These are phyloP conservation scores for Suillus bovinus DNA, from an alignment of 768 basidiomycete genomes.

Conservation along the genomic window DNA sequence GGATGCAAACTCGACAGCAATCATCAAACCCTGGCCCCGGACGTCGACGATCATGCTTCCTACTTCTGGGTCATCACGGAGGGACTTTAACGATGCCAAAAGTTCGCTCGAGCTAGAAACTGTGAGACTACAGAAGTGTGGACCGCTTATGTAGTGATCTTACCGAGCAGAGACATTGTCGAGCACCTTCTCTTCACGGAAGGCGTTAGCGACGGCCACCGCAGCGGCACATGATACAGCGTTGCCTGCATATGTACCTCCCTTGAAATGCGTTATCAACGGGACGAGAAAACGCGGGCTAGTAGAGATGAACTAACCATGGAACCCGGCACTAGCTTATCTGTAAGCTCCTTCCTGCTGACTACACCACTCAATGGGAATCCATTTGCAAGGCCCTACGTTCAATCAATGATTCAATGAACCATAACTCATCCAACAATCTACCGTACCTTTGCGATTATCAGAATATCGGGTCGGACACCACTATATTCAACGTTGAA, in stretches of 20 bases:
- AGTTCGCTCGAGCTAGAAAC: slow-evolving; percentile 67
- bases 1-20: slow-evolving; percentile 76
- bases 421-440: neutral
- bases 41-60: slow-evolving; percentile 74
- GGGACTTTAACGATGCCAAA: slow-evolving; percentile 54
- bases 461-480: slow-evolving; percentile 84
- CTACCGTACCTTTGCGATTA: slow-evolving; percentile 75
- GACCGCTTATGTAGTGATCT: slow-evolving; percentile 6
- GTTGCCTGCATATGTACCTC: slow-evolving; percentile 92
- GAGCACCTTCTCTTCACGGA: slow-evolving; percentile 79
- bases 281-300: neutral
- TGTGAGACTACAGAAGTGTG: neutral
- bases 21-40: slow-evolving; percentile 88
- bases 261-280: slow-evolving; percentile 41
- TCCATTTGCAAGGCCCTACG: slow-evolving; percentile 81
- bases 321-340: slow-evolving; percentile 74
- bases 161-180: slow-evolving; percentile 77
- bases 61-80: slow-evolving; percentile 56
- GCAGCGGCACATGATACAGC: slow-evolving; percentile 92
- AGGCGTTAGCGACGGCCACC: slow-evolving; percentile 74
- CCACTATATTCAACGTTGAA: slow-evolving; percentile 84
- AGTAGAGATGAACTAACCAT: slow-evolving; percentile 49
- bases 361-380: slow-evolving; percentile 92
- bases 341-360: slow-evolving; percentile 77
- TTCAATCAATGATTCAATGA: slow-evolving; percentile 9